Evolutionary conservation across 257 asterid genomes (phyloP), one percentile per base, ranked within the genome.

Genomic region (Capsicum baccatum): DNA sequence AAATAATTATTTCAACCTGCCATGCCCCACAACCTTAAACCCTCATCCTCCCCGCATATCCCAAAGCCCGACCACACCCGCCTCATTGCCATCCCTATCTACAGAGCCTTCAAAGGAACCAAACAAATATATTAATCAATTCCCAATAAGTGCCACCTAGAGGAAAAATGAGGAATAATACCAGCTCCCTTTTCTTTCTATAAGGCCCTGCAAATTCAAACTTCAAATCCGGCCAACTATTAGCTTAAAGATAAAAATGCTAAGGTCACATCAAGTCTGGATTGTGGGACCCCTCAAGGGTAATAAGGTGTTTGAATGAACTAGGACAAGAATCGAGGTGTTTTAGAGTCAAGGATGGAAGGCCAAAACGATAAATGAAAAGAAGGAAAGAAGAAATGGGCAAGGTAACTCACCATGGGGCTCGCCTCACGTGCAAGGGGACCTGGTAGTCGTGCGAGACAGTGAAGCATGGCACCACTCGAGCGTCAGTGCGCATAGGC

Each of bases 61-160:
- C 42, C 42, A 39, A 39, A 39, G 2, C 42, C 42, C 5, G 42
- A 3, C 42, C 42, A 26, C 26, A 26, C 26, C 26, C 26, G 0
- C 26, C 26, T 26, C 42, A 39, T 4, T 39, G 42, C 42, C 42
- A 39, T 39, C 42, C 42, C 42, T 39, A 39, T 19, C 3, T 12
- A 74, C 21, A 50, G 81, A 6, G n/a, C 37, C 57, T 73, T 47
- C 58, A 73, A 19, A 48, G 80, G 81, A 74, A 74, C 62, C 47
- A 74, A 74, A 73, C 80, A 11, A 21, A 19, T 42, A 21, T 39
- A 37, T 37, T 69, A 33, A 50, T 11, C 60, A 50, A 13, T 50
- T 48, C 60, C 10, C 48, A 11, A 42, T 70, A 17, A 48, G 80
- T 19, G 59, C 3, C 59, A 73, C 56, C 1, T 73, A 44, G 48